Base-by-base conservation (phyloP, 1,284 basidiomycete genomes). In the Tilletia indica region DNA sequence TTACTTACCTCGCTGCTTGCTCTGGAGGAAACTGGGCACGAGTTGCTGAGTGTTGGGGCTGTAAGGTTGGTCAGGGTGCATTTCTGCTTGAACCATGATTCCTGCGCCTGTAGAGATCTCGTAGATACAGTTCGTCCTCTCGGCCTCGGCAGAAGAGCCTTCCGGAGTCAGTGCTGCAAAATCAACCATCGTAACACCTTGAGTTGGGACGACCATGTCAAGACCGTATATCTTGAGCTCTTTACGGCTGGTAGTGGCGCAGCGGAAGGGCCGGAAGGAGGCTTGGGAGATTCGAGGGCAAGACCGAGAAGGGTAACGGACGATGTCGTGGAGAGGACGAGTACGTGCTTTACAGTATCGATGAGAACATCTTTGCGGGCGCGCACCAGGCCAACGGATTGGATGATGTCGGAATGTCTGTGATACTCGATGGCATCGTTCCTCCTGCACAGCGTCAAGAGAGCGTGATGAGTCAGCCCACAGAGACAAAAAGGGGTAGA, bases 41-140 rank as follows among this genome's bases (percentile, higher is more conserved):
- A 85, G 54, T 82, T 82, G 69, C 81, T 78, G 38, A 84, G 80
- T 12, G 81, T 80, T 11, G 83, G 80, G 12, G 92, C 78, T 19
- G 84, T 84, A 67, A 85, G 91, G 80, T 96, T 95, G 82, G 92
- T 88, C 71, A 96, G 86, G 78, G 92, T 90, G 68, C 85, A 81
- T 76, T 86, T 81, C 81, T 93, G 93, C 71, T 90, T 92, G 86
- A 97, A 96, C 94, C 94, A 97, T 0, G 92, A 92, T 81, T 95
- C 92, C 76, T 89, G 91, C 74, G 92, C 90, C 80, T 94, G 92
- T 99, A 99, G 80, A 91, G 67, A 99, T 86, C 85, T 98, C 97
- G 84, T 97, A 97, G 56, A 98, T 85, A 82, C 91, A 91, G 25
- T 93, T 93, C 93, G 84, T 97, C 94, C 19, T 88, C 88, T 42